Evolutionary conservation across 306 rosid genomes (phyloP).

Genomic region (Bauhinia variegata): DNA sequence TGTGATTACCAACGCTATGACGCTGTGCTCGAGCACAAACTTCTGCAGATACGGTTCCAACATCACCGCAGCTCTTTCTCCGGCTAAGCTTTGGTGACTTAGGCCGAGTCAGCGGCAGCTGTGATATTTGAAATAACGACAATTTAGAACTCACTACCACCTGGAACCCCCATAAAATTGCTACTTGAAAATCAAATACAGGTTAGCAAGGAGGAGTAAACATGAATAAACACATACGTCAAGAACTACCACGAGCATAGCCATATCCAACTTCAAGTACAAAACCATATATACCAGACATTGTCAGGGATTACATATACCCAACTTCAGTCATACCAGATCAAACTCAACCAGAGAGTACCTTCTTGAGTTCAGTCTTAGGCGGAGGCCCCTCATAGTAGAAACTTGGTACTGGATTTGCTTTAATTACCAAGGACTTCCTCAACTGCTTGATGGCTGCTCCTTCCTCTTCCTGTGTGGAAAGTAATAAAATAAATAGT

Average conservation of each 20-base stretch:
- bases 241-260: neutral
- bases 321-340: slow-evolving; percentile 4
- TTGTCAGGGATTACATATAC: slow-evolving; percentile 1
- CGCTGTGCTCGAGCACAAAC: slow-evolving; percentile 55
- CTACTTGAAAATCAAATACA: neutral
- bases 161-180: neutral
- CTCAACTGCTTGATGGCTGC: slow-evolving; percentile 86
- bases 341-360: slow-evolving; percentile 38
- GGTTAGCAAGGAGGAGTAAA: neutral
- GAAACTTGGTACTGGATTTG: slow-evolving; percentile 95
- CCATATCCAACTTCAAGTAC: slow-evolving; percentile 8
- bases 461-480: slow-evolving; percentile 87
- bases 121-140: slow-evolving; percentile 40
- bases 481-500: slow-evolving; percentile 28
- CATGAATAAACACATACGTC: slow-evolving; percentile 14
- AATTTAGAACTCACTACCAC: slow-evolving; percentile 6
- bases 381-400: slow-evolving; percentile 93
- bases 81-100: slow-evolving; percentile 84
- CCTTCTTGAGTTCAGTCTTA: slow-evolving; percentile 84
- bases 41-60: slow-evolving; percentile 34
- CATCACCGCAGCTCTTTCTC: slow-evolving; percentile 91
- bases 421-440: slow-evolving; percentile 83
- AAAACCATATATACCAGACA: slow-evolving; percentile 8
- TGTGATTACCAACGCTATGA: slow-evolving; percentile 56
- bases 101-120: slow-evolving; percentile 90